phyloP scores from a whole-genome alignment of 352 stramenopile genomes.

The Globisporangium cylindrosporum region DNA sequence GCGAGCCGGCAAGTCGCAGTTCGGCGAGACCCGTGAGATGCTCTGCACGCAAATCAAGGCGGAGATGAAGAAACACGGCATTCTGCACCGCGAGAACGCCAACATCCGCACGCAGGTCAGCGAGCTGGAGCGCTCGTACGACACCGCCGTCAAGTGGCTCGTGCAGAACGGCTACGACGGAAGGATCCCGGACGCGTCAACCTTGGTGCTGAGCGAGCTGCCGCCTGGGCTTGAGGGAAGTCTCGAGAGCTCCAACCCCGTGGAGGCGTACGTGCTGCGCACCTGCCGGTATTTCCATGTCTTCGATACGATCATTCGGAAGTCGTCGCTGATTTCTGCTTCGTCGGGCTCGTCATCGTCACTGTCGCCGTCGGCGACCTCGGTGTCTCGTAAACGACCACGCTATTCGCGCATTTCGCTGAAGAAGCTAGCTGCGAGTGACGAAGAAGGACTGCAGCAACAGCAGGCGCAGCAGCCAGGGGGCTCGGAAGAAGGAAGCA shows the following conservation, averaged over 20 bases:
- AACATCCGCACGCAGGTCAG: conserved; percentile 83
- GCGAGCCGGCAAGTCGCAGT: conserved; percentile 61
- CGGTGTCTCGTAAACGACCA: background rate
- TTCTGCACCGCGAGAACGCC: conserved; percentile 69
- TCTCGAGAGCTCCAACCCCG: conserved; percentile 17
- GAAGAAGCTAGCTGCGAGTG: background rate
- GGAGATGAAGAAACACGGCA: conserved; percentile 55
- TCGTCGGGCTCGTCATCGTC: conserved; percentile 11
- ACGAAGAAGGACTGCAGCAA: background rate
- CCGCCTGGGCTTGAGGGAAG: background rate
- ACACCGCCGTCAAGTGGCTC: conserved; percentile 52
- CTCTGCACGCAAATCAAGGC: conserved; percentile 74
- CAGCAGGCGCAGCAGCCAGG: background rate
- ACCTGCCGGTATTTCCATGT: conserved; percentile 72
- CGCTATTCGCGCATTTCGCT: background rate
- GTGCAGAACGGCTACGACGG: conserved; percentile 40
- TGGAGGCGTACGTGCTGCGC: conserved; percentile 54
- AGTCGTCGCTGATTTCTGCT: conserved; percentile 10
- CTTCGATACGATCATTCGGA: conserved; percentile 56
- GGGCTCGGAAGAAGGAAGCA: background rate
- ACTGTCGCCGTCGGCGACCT: background rate
- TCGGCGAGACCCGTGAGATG: conserved; percentile 64
- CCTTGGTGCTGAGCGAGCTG: conserved; percentile 14
- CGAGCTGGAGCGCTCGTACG: conserved; percentile 67
- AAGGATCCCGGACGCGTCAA: conserved; percentile 17